A percentile compares a stretch with the other conserved stretches of the same genome.
Conservation (phyloP, 2,329 filamentous ascomycete species). For the Colletotrichum eremochloae region DNA sequence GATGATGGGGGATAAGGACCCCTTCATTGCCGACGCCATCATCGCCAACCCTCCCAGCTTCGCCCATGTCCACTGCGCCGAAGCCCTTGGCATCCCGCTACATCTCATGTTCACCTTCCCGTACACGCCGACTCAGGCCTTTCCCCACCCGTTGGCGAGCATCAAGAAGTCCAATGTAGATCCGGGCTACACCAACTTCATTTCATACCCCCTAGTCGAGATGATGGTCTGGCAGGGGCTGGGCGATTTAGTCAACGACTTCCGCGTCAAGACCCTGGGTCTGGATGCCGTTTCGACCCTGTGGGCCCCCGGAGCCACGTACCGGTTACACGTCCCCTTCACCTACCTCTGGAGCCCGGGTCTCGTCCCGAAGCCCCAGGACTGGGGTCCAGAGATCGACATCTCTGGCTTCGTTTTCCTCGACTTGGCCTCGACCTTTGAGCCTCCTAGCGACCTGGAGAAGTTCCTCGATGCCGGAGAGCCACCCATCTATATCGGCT, state of each 20-base stretch:
- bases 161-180: conserved; percentile 81
- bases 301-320: conserved; percentile 81
- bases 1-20: conserved; percentile 72
- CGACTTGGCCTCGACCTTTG: conserved; percentile 73
- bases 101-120: conserved; percentile 93
- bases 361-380: conserved; percentile 74
- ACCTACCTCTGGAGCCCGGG: conserved; percentile 80
- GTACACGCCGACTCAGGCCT: conserved; percentile 80
- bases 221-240: conserved; percentile 94
- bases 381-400: conserved; percentile 79
- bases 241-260: conserved; percentile 82
- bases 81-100: conserved; percentile 81
- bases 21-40: conserved; percentile 82
- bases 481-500: conserved; percentile 79
- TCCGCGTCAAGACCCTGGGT: conserved; percentile 76
- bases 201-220: conserved; percentile 84
- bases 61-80: conserved; percentile 83
- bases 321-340: conserved; percentile 80
- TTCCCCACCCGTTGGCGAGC: conserved; percentile 83
- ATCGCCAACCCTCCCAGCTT: conserved; percentile 87
- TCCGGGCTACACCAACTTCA: conserved; percentile 81
- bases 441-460: conserved; percentile 67
- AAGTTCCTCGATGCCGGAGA: conserved; percentile 69
- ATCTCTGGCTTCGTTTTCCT: conserved; percentile 85
- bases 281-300: conserved; percentile 81